Evolutionary conservation across 768 basidiomycete genomes (phyloP).

Genomic region (Coprinellus micaceus): DNA sequence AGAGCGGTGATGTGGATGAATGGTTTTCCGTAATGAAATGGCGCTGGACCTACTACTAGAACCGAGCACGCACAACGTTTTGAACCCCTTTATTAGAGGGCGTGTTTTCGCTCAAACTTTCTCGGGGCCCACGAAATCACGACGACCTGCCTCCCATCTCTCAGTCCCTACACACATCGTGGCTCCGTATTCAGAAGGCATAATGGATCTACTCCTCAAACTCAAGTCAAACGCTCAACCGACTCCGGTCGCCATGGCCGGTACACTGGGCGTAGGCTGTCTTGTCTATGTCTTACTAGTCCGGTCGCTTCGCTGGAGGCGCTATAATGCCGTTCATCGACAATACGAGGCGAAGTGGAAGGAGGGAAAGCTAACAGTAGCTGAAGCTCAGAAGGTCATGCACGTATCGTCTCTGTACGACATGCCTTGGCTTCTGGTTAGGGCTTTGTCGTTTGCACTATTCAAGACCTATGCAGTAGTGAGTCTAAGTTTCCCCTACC

Average conservation of each 20-base stretch:
- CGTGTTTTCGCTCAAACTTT: no score
- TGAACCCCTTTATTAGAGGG: no score
- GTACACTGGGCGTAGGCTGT: background rate
- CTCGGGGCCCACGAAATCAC: no score
- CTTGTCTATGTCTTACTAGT: conserved; percentile 28
- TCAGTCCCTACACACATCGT: no score
- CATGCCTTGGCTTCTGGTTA: conserved; percentile 40
- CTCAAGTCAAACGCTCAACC: no score
- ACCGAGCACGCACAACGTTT: no score
- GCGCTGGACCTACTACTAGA: no score
- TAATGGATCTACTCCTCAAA: no score
- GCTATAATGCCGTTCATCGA: conserved; percentile 39
- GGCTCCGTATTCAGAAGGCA: no score
- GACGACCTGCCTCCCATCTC: no score
- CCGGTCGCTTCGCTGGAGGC: conserved; percentile 38
- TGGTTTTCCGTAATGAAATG: no score
- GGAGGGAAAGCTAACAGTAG: conserved; percentile 33
- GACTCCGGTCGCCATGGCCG: background rate
- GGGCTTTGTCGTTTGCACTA: conserved; percentile 43
- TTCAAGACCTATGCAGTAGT: conserved; percentile 54
- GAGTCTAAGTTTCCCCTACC: conserved; percentile 14
- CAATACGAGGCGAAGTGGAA: conserved; percentile 35
- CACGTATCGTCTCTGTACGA: conserved; percentile 35
- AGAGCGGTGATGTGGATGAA: no score
- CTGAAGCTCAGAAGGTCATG: conserved; percentile 44